phyloP scores from a whole-genome alignment of 805 yeast genomes.

The Yarrowia osloensis region DNA sequence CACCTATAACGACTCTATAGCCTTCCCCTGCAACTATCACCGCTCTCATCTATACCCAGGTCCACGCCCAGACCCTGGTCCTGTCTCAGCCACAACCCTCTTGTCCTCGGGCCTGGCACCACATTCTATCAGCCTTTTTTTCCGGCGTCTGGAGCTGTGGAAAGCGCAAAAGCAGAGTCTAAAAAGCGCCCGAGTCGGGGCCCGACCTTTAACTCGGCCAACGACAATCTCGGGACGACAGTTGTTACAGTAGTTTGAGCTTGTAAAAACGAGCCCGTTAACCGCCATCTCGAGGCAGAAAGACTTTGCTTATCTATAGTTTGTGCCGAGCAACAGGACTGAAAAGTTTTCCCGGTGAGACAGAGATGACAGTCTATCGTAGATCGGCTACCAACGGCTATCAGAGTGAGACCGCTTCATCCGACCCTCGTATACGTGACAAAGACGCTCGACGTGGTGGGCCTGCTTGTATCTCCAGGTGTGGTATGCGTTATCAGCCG shows the following conservation, averaged over 20 bases:
- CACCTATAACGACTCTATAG: too few relatives aligned
- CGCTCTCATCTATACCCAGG: too few relatives aligned
- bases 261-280: too few relatives aligned
- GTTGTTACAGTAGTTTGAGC: too few relatives aligned
- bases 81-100: conserved; percentile 27
- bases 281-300: background rate
- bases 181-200: background rate
- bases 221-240: background rate
- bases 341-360: background rate
- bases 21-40: too few relatives aligned
- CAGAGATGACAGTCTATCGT: background rate
- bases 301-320: background rate
- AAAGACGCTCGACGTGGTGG: background rate
- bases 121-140: background rate
- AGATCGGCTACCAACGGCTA: background rate
- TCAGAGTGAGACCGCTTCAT: background rate
- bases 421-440: background rate
- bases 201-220: background rate
- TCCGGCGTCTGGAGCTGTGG: background rate
- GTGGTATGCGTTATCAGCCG: background rate
- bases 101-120: conserved; percentile 22
- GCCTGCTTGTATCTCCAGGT: background rate
- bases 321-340: background rate
- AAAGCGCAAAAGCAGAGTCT: background rate
- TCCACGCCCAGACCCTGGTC: background rate